Percentiles rank a stretch among this genome's conserved stretches.
phyloP scores from a whole-genome alignment of 2,329 filamentous ascomycete species.

The Phaeosphaeria sp. region DNA sequence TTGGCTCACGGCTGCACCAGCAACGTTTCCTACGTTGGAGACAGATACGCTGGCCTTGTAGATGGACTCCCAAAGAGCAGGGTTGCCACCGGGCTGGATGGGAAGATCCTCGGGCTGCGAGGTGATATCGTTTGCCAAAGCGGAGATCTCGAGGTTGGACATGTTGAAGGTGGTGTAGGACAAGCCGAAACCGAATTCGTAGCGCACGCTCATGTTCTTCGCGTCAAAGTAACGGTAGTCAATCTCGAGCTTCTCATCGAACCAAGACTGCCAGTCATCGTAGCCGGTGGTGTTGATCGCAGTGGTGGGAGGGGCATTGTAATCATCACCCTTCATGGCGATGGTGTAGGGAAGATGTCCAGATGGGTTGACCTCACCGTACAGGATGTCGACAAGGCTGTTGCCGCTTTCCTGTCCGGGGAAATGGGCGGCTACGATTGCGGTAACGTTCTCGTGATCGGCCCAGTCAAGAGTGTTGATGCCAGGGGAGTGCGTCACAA shows the following conservation, averaged over 20 bases:
- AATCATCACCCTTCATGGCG: conserved; percentile 74
- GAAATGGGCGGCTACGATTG: conserved; percentile 51
- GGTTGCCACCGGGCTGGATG: conserved; percentile 53
- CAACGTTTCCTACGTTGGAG: conserved; percentile 69
- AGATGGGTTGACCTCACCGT: conserved; percentile 77
- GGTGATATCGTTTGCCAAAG: conserved; percentile 64
- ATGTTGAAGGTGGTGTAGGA: conserved; percentile 78
- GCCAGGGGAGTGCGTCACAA: conserved; percentile 55
- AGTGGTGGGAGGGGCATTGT: conserved; percentile 55
- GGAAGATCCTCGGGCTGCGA: conserved; percentile 56
- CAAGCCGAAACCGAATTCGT: conserved; percentile 81
- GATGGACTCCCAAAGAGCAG: conserved; percentile 69
- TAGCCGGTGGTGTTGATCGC: conserved; percentile 49
- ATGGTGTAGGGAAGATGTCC: conserved; percentile 89
- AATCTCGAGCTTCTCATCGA: conserved; percentile 70
- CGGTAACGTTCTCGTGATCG: conserved; percentile 52
- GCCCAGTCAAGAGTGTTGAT: conserved; percentile 52
- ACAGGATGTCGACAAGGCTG: conserved; percentile 60
- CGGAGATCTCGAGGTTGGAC: conserved; percentile 66
- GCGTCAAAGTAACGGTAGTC: conserved; percentile 81
- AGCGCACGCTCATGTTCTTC: conserved; percentile 69
- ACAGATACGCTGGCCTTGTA: conserved; percentile 72
- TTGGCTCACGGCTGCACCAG: conserved; percentile 63
- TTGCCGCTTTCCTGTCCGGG: conserved; percentile 53
- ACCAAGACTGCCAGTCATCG: conserved; percentile 59